Evolutionary conservation across 441 rosid species (phyloP).

Genomic region (Gossypium davidsonii): DNA sequence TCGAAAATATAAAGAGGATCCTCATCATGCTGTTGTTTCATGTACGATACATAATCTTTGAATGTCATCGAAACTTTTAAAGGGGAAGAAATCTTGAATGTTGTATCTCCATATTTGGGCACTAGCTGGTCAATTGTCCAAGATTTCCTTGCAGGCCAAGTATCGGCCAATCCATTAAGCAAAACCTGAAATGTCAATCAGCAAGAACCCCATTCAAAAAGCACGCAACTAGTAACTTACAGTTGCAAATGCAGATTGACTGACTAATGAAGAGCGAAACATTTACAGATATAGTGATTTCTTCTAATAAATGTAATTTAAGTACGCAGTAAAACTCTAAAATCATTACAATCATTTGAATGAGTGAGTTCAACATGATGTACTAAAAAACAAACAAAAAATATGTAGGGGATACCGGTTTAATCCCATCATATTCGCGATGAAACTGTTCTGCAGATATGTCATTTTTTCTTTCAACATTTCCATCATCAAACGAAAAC

Average conservation of each 20-base stretch:
- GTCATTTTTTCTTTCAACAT: slow-evolving; percentile 57
- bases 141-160: slow-evolving; percentile 80
- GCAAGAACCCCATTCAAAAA: slow-evolving; percentile 13
- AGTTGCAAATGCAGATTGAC: slow-evolving; percentile 3
- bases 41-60: slow-evolving; percentile 75
- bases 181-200: slow-evolving; percentile 50
- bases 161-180: slow-evolving; percentile 70
- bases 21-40: slow-evolving; percentile 78
- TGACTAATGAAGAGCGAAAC: not conserved
- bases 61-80: slow-evolving; percentile 61
- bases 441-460: slow-evolving; percentile 58
- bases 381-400: not conserved
- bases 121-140: slow-evolving; percentile 75
- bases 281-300: not conserved
- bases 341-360: not conserved
- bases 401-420: slow-evolving; percentile 49
- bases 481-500: slow-evolving; percentile 63
- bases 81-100: slow-evolving; percentile 76
- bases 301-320: not conserved
- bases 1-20: slow-evolving; percentile 94
- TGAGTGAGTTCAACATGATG: not conserved
- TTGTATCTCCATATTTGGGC: slow-evolving; percentile 52
- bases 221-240: not conserved
- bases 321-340: not conserved
- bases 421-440: slow-evolving; percentile 49